These are phyloP conservation scores for Solanum ossicruentum DNA, from an alignment of 257 asterid genomes.

Conservation along the genomic window DNA sequence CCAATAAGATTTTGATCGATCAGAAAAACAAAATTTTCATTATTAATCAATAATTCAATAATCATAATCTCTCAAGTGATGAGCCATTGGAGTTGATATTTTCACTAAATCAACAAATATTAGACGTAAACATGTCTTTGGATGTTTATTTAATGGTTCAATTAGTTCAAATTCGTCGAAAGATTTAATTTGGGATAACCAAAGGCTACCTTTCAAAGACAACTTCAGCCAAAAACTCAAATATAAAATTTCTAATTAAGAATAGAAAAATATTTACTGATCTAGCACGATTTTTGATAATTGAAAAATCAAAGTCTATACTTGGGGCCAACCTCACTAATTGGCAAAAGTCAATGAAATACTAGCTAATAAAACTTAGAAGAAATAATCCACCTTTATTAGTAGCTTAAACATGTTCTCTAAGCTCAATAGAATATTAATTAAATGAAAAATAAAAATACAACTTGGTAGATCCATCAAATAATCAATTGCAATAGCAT, in stretches of 20 bases:
- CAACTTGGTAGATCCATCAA: neutral
- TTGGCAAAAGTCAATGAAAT: neutral
- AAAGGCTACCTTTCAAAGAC: fast-evolving
- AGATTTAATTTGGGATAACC: too few relatives aligned
- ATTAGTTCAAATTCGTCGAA: fast-evolving
- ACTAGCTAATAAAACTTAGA: neutral
- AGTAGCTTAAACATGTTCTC: neutral
- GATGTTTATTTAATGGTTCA: too few relatives aligned
- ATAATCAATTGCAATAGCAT: neutral
- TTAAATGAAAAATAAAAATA: neutral
- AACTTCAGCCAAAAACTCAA: too few relatives aligned
- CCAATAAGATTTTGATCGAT: neutral
- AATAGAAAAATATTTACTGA: too few relatives aligned
- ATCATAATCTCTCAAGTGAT: neutral
- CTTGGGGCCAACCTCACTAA: neutral
- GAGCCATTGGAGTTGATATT: neutral
- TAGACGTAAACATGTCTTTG: neutral
- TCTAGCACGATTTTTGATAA: too few relatives aligned
- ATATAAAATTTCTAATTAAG: too few relatives aligned
- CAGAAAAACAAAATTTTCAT: neutral
- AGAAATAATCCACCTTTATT: neutral
- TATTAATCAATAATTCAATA: neutral
- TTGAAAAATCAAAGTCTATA: neutral
- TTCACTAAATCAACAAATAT: neutral
- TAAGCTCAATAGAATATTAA: neutral